Evolutionary conservation across 805 yeast genomes (phyloP).

Genomic region (Trichomonascus vanleenenianus): DNA sequence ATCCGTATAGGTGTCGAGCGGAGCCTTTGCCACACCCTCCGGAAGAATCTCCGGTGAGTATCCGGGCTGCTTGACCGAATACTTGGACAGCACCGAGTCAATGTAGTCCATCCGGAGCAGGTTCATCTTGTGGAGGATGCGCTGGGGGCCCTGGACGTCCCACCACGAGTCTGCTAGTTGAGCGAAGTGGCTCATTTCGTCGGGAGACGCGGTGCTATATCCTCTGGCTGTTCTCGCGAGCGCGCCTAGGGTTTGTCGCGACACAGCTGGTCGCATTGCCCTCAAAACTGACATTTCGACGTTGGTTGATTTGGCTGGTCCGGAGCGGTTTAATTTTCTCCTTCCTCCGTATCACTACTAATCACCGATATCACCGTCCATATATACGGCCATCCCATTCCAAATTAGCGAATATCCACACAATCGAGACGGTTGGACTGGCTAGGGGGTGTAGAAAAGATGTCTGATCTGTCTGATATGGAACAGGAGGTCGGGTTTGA

Average conservation of each 20-base stretch:
- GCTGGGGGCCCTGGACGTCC: conserved; percentile 89
- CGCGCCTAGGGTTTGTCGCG: no score
- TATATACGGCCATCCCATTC: no score
- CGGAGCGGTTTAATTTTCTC: no score
- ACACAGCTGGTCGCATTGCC: no score
- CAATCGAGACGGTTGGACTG: no score
- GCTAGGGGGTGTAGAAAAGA: not conserved
- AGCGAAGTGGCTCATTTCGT: conserved; percentile 76
- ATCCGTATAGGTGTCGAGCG: conserved; percentile 24
- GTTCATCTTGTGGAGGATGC: conserved; percentile 93
- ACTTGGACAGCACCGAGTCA: conserved; percentile 48
- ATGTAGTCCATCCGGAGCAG: conserved; percentile 82
- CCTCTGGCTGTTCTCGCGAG: not conserved
- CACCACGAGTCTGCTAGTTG: conserved; percentile 95
- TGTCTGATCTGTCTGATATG: not conserved
- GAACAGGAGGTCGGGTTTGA: conserved; percentile 4
- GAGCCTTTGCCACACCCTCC: conserved; percentile 14
- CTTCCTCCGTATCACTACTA: no score
- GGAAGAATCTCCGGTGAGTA: conserved; percentile 66
- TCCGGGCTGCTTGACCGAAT: conserved; percentile 57
- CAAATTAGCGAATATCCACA: no score
- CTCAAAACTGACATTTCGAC: no score
- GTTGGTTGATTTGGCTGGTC: no score
- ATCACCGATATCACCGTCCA: no score
- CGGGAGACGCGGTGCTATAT: conserved; percentile 24